A percentile compares a stretch with the other conserved stretches of the same genome.
phyloP scores from a whole-genome alignment of 2,329 filamentous ascomycete species.

The Leptographium procerum region DNA sequence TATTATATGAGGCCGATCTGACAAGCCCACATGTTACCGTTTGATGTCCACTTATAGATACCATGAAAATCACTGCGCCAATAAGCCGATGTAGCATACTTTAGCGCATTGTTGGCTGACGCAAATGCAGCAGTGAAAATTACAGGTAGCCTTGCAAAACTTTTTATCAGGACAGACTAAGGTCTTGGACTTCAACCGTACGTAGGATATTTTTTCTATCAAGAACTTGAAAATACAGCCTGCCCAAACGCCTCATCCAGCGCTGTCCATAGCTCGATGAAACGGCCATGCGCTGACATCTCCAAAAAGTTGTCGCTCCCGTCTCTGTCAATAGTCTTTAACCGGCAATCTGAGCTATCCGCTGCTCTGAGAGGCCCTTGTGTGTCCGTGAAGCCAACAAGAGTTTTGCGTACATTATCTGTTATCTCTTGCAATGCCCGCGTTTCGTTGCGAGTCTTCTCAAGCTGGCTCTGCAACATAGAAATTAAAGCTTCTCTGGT shows the following conservation, averaged over 20 bases:
- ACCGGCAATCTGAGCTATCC: neutral
- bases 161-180: too few species aligned
- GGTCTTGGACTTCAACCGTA: too few species aligned
- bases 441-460: slow-evolving; percentile 62
- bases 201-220: too few species aligned
- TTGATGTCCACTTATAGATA: too few species aligned
- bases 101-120: too few species aligned
- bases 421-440: slow-evolving; percentile 54
- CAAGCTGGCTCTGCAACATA: slow-evolving; percentile 77
- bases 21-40: too few species aligned
- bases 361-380: slow-evolving; percentile 19
- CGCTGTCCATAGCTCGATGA: slow-evolving; percentile 27
- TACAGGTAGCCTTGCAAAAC: too few species aligned
- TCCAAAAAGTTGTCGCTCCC: neutral
- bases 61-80: too few species aligned
- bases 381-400: slow-evolving; percentile 55
- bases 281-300: slow-evolving; percentile 1
- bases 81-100: too few species aligned
- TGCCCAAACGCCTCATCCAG: slow-evolving; percentile 30
- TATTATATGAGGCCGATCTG: too few species aligned
- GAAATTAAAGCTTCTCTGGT: slow-evolving; percentile 77
- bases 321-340: neutral
- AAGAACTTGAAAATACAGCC: neutral
- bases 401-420: slow-evolving; percentile 60
- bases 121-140: too few species aligned